Evolutionary conservation across 768 basidiomycete genomes (phyloP).

Genomic region (Guyanaporus albipodus): DNA sequence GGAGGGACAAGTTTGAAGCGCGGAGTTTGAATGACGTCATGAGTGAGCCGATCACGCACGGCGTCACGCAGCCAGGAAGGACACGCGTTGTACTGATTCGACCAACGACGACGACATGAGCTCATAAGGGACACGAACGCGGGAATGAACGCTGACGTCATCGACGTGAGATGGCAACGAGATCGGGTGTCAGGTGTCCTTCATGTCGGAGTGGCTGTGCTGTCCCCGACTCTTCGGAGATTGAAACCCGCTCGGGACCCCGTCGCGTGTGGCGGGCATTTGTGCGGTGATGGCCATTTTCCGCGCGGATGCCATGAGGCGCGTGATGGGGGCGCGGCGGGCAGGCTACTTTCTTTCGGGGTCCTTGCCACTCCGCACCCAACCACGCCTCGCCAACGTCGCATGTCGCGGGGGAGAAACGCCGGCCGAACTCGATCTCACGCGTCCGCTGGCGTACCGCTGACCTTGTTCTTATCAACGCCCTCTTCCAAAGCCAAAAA

Average conservation of each 20-base stretch:
- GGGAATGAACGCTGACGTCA: too few relatives aligned
- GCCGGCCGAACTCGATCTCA: conserved; percentile 22
- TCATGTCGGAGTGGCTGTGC: background rate
- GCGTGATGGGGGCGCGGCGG: conserved; percentile 17
- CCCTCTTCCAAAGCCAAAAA: background rate
- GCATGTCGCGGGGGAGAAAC: conserved; percentile 27
- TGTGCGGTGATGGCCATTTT: conserved; percentile 10
- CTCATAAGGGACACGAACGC: too few relatives aligned
- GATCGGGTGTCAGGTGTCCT: background rate
- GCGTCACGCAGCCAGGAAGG: too few relatives aligned
- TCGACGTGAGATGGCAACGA: too few relatives aligned
- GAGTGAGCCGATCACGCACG: too few relatives aligned
- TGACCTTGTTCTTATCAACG: conserved; percentile 18
- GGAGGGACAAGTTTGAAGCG: background rate
- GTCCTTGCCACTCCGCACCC: conserved; percentile 2
- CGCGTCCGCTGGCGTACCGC: conserved; percentile 19
- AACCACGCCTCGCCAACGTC: conserved; percentile 28
- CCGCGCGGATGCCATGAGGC: conserved; percentile 24
- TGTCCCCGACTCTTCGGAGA: too few relatives aligned
- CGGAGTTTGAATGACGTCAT: too few relatives aligned
- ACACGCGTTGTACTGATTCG: too few relatives aligned
- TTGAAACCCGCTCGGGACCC: too few relatives aligned
- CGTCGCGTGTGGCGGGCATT: conserved; percentile 5
- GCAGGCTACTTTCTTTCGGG: too few relatives aligned
- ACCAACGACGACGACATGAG: too few relatives aligned